Conservation (phyloP, 495 filamentous ascomycete genomes). For the Penicillium manginii region DNA sequence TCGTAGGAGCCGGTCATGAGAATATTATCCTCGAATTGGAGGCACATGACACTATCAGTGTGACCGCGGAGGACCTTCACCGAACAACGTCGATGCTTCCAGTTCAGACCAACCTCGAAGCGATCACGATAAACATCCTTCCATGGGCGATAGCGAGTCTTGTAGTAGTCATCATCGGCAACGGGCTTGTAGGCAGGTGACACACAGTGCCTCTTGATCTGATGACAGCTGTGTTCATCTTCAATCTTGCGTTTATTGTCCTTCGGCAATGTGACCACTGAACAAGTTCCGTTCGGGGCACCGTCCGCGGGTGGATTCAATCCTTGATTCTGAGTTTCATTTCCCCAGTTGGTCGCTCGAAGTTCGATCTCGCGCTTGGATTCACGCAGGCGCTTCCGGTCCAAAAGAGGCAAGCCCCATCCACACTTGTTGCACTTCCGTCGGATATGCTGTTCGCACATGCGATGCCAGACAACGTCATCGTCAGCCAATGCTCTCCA, state of each 20-base stretch:
- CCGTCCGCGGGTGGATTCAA: conserved; percentile 26
- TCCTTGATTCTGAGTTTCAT: conserved; percentile 27
- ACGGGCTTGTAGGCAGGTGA: conserved; percentile 34
- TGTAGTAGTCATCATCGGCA: conserved; percentile 48
- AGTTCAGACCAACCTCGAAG: conserved; percentile 89
- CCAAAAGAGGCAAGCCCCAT: conserved; percentile 88
- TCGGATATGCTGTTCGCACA: conserved; percentile 99
- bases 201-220: conserved; percentile 43
- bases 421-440: conserved; percentile 97
- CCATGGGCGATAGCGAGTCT: conserved; percentile 71
- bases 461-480: conserved; percentile 96
- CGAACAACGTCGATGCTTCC: conserved; percentile 90
- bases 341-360: conserved; percentile 60
- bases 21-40: conserved; percentile 94
- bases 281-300: conserved; percentile 23
- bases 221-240: conserved; percentile 31
- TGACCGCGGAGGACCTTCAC: conserved; percentile 84
- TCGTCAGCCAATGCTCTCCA: conserved; percentile 92
- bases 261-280: conserved; percentile 22
- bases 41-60: conserved; percentile 90
- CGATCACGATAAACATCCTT: conserved; percentile 91
- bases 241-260: conserved; percentile 45
- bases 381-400: conserved; percentile 83
- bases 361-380: conserved; percentile 85
- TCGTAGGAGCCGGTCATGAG: conserved; percentile 96